A percentile compares a stretch with the other conserved stretches of the same genome.
Evolutionary conservation across 345 rosid genomes (phyloP).

Genomic region (Durio zibethinus): DNA sequence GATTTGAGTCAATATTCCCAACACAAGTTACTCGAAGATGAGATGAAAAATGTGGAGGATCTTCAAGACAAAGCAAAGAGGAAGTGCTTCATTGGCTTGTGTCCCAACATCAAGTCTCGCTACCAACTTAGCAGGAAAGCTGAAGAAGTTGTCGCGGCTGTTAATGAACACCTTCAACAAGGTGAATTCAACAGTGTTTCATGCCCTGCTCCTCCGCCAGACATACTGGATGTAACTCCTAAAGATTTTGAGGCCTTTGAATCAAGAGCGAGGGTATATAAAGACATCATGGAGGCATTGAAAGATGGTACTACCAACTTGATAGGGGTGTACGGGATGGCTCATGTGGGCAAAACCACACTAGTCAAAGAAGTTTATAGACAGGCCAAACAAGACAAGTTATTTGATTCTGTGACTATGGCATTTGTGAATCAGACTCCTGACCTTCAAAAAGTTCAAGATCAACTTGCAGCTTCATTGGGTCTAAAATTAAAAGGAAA

Average conservation of each 20-base stretch:
- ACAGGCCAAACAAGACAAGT: not conserved
- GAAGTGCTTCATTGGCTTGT: no score
- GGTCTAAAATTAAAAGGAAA: not conserved
- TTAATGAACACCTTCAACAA: no score
- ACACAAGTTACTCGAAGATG: no score
- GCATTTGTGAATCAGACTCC: not conserved
- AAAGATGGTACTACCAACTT: not conserved
- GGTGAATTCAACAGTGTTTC: not conserved
- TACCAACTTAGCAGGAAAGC: no score
- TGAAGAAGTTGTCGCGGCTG: no score
- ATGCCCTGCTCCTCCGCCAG: no score
- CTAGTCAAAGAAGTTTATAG: conserved; percentile 3
- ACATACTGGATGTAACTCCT: not conserved
- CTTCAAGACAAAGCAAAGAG: no score
- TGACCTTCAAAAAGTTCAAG: conserved; percentile 12
- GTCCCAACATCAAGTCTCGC: no score
- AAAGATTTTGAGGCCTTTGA: not conserved
- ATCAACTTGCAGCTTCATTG: conserved; percentile 14
- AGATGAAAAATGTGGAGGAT: no score
- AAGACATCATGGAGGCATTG: not conserved
- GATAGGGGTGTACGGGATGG: conserved; percentile 25
- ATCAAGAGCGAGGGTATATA: not conserved
- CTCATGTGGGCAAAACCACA: conserved; percentile 25
- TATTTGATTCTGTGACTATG: conserved; percentile 10
- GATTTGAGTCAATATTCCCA: no score